Base-by-base conservation (phyloP, 176 grass and related monocot genomes). In the Carex cristatella region DNA sequence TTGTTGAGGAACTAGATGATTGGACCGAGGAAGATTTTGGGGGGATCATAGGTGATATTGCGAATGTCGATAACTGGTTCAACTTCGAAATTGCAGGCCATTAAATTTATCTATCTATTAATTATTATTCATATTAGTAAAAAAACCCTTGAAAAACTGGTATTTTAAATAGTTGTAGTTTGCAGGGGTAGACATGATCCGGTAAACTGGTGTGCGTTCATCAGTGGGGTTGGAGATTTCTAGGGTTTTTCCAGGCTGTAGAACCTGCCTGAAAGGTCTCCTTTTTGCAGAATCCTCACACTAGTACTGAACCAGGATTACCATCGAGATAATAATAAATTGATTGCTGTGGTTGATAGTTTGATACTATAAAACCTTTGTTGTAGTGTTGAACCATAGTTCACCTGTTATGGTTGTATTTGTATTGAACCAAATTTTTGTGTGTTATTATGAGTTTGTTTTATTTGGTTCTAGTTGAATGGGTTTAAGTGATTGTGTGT, bases 181-280 rank as follows among this genome's bases (percentile, higher is more conserved):
- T 3, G 42, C 12, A 30, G 44, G 61, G 61, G 80, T 31, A 61
- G 32, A 23, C 30, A 4, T 54, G 9, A 51, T 51, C 48, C 9
- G 8, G 10, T 40, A 65, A 51, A 40, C 46, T 65, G 58, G 32
- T 63, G 23, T 31, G 40, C 30, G 7, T n/a, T 55, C 5, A 12
- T 10, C 35, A 14, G 79, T 61, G 56, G 8, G 79, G 27, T 64
- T 68, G 81, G 81, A 83, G 81, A 51, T 83, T 62, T 32, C 19
- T 83, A 83, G 44, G 63, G 81, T 83, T 83, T 83, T 83, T 68
- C 81, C 81, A 51, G 40, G 81, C 81, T 83, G 12, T 30, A 83
- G 48, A 53, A 48, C 61, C 53, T 83, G 81, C 81, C 81, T 35
- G 33, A 67, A 31, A 69, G 27, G 51, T 83, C 81, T 83, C 81